Conservation (phyloP, 805 yeast genomes). For the Jamesozyma piceae region DNA sequence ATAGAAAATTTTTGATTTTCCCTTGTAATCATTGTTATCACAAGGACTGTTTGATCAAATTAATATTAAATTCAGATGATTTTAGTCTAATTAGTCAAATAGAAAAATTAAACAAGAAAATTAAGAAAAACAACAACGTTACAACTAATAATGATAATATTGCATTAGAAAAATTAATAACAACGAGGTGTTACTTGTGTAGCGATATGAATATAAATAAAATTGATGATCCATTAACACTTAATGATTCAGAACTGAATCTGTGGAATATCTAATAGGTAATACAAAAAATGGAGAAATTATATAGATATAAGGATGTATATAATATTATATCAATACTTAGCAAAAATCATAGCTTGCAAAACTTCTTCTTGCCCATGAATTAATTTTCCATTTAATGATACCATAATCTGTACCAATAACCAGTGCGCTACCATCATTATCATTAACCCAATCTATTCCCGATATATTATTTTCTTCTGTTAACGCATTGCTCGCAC, state of each 20-base stretch:
- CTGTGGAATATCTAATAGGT: slow-evolving; percentile 40
- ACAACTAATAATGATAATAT: not conserved
- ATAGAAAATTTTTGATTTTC: slow-evolving; percentile 66
- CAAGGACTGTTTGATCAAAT: slow-evolving; percentile 70
- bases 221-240: slow-evolving; percentile 54
- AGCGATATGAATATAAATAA: slow-evolving; percentile 62
- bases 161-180: slow-evolving; percentile 52
- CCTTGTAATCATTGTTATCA: slow-evolving; percentile 91
- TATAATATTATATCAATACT: slow-evolving; percentile 2
- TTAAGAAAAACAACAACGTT: slow-evolving; percentile 11
- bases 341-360: slow-evolving; percentile 44
- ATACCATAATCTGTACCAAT: slow-evolving; percentile 64
- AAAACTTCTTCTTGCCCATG: slow-evolving; percentile 52
- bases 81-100: slow-evolving; percentile 56
- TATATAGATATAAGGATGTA: slow-evolving; percentile 24
- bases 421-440: slow-evolving; percentile 42
- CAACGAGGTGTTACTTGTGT: slow-evolving; percentile 65
- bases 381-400: slow-evolving; percentile 59
- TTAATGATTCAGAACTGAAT: slow-evolving; percentile 32
- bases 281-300: not conserved
- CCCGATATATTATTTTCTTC: slow-evolving; percentile 50
- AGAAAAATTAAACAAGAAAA: slow-evolving; percentile 32
- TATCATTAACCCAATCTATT: slow-evolving; percentile 45
- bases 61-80: slow-evolving; percentile 53
- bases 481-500: slow-evolving; percentile 5